Percentiles rank a stretch among this genome's conserved stretches.
These are phyloP conservation scores for Drosera spatulata DNA, from an alignment of 179 eudicot genomes.

Conservation along the genomic window DNA sequence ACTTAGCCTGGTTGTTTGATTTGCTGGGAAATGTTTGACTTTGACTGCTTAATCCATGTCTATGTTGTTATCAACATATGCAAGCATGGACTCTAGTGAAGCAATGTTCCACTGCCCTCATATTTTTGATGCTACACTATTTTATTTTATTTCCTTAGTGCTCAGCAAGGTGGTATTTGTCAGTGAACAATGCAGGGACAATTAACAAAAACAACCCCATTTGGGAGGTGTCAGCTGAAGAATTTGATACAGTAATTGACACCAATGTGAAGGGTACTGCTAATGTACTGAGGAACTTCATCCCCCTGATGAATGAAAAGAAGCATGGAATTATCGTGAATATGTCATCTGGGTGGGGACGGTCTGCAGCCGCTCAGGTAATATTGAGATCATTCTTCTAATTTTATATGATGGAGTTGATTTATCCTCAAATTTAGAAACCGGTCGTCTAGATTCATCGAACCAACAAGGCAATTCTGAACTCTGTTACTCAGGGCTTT, in stretches of 20 bases:
- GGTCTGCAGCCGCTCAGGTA: conserved; percentile 93
- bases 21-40: too few species aligned
- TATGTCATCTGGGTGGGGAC: conserved; percentile 96
- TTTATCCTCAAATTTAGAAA: too few species aligned
- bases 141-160: background rate
- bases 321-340: conserved; percentile 86
- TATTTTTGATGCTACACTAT: background rate
- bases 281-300: conserved; percentile 76
- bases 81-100: background rate
- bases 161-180: conserved; percentile 6
- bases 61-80: background rate
- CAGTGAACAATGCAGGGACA: conserved; percentile 94
- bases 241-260: conserved; percentile 74
- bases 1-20: too few species aligned
- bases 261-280: conserved; percentile 80
- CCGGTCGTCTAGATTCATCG: too few species aligned
- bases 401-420: too few species aligned
- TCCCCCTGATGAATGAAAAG: conserved; percentile 75
- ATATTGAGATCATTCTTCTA: background rate
- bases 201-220: conserved; percentile 73
- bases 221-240: conserved; percentile 92
- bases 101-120: conserved; percentile 1
- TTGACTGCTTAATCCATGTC: background rate
- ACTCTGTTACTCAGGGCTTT: too few species aligned
- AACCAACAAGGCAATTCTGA: too few species aligned